phyloP scores from a whole-genome alignment of 2,329 filamentous ascomycete genomes.

The Aspergillus flavus region DNA sequence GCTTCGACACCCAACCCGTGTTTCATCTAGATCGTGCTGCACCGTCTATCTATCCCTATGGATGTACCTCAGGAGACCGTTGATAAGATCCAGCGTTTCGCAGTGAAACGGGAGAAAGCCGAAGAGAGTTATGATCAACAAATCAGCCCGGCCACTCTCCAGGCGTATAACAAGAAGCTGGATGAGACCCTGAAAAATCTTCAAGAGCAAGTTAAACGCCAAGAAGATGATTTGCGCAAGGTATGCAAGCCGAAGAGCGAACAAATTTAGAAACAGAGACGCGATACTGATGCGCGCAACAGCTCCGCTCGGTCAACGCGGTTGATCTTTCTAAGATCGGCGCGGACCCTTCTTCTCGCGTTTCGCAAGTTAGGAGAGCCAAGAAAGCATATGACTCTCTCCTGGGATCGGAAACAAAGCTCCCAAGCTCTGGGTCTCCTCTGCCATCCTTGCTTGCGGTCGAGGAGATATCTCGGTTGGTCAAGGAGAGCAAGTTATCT shows the following conservation, averaged over 20 bases:
- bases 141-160: conserved; percentile 30
- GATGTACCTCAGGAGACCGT: conserved; percentile 34
- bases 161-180: conserved; percentile 48
- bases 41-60: conserved; percentile 24
- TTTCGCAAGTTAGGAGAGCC: conserved; percentile 55
- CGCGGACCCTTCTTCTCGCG: conserved; percentile 34
- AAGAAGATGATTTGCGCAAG: conserved; percentile 51
- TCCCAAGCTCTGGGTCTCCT: conserved; percentile 68
- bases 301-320: conserved; percentile 38
- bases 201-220: conserved; percentile 54
- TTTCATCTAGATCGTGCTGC: not conserved
- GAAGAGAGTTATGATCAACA: conserved; percentile 37
- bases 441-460: conserved; percentile 73
- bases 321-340: conserved; percentile 34
- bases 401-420: conserved; percentile 62
- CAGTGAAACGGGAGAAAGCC: conserved; percentile 35
- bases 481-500: conserved; percentile 65
- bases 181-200: conserved; percentile 70
- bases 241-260: conserved; percentile 32
- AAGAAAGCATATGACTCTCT: conserved; percentile 68
- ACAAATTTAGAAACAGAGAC: not conserved
- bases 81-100: conserved; percentile 38
- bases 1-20: not conserved
- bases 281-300: conserved; percentile 17
- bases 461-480: conserved; percentile 65